Conservation (phyloP, 202 grass and related monocot species). For the Brachypodium distachyon region DNA sequence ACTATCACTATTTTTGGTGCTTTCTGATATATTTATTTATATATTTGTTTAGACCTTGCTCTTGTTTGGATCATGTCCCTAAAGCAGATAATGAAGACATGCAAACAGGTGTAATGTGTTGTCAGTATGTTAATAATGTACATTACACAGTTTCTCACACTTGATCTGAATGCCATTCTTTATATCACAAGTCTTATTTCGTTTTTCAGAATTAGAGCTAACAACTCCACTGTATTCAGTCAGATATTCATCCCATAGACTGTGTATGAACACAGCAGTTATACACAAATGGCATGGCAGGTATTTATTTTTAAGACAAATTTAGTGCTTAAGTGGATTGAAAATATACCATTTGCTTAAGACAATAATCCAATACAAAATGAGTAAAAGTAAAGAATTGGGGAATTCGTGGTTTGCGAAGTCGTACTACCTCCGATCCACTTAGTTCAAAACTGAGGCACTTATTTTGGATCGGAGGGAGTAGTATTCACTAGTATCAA, state of each 20-base stretch:
- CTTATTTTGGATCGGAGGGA: too few relatives aligned
- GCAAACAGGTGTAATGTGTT: constrained; percentile 27
- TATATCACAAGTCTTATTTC: not conserved
- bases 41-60: constrained; percentile 25
- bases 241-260: not conserved
- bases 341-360: not conserved
- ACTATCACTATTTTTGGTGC: constrained; percentile 29
- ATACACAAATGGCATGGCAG: not conserved
- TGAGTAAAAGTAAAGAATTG: not conserved
- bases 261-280: not conserved
- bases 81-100: constrained; percentile 18
- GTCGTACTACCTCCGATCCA: too few relatives aligned
- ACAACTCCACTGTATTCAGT: not conserved
- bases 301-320: not conserved
- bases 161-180: constrained; percentile 12
- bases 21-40: constrained; percentile 5
- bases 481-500: not conserved
- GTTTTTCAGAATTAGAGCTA: not conserved
- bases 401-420: not conserved
- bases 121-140: constrained; percentile 48
- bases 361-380: not conserved
- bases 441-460: too few relatives aligned
- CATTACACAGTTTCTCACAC: not conserved
- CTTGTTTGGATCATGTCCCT: constrained; percentile 20
- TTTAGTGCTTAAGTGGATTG: not conserved